Evolutionary conservation across 179 eudicot species (phyloP).

Genomic region (Dionaea muscipula): DNA sequence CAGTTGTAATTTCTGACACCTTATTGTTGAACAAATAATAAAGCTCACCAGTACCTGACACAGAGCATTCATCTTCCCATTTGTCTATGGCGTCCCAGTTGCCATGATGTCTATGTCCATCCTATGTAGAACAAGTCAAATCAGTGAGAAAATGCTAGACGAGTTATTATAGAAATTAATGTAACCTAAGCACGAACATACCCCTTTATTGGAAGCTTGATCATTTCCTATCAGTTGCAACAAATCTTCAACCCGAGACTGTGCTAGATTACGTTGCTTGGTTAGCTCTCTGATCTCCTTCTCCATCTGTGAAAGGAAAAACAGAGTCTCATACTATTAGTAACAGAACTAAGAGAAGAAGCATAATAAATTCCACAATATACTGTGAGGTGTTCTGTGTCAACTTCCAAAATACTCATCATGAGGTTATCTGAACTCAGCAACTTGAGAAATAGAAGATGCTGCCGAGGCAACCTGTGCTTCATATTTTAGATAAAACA

Average conservation of each 20-base stretch:
- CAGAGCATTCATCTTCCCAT: conserved; percentile 34
- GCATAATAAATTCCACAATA: not conserved
- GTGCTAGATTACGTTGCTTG: conserved; percentile 65
- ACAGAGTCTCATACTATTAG: too few relatives aligned
- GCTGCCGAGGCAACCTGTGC: not conserved
- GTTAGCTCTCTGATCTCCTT: conserved; percentile 59
- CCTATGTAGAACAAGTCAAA: conserved; percentile 14
- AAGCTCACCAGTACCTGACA: conserved; percentile 35
- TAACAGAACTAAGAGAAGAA: not conserved
- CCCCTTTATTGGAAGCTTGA: conserved; percentile 36
- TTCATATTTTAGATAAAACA: not conserved
- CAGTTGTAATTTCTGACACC: conserved; percentile 13
- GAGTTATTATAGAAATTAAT: not conserved
- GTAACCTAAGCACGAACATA: conserved; percentile 15
- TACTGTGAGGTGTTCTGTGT: not conserved
- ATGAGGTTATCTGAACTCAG: not conserved
- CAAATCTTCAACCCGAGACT: conserved; percentile 58
- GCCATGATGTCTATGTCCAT: conserved; percentile 15
- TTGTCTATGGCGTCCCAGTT: conserved; percentile 31
- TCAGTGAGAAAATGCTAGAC: not conserved
- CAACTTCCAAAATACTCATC: not conserved
- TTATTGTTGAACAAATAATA: conserved; percentile 26
- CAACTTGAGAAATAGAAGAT: not conserved
- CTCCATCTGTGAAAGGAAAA: conserved; percentile 45
- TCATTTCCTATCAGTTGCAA: conserved; percentile 49